Conservation (phyloP, 2,329 filamentous ascomycete species). For the Calonectria pteridis region DNA sequence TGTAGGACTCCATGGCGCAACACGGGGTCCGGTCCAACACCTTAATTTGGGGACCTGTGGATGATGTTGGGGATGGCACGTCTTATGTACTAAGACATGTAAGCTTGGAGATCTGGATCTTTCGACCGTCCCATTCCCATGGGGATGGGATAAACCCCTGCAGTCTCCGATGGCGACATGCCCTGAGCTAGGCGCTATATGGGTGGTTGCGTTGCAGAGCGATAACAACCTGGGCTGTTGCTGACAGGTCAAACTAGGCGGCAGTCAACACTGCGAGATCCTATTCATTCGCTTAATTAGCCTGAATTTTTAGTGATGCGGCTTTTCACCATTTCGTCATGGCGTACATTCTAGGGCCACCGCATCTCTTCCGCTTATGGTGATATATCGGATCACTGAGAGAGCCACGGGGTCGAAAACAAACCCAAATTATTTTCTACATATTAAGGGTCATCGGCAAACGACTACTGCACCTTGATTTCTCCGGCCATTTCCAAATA, state of each 20-base stretch:
- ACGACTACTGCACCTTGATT: neutral
- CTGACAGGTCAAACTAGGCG: neutral
- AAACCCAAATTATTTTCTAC: neutral
- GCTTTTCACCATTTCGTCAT: neutral
- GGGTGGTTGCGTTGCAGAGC: neutral
- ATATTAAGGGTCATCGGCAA: neutral
- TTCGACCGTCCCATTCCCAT: neutral
- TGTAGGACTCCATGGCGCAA: conserved; percentile 37
- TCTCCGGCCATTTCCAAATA: neutral
- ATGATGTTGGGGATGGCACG: neutral
- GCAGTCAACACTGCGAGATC: neutral
- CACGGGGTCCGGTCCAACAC: neutral
- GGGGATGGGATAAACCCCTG: neutral
- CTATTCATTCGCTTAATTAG: neutral
- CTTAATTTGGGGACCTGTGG: neutral
- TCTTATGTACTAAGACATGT: neutral
- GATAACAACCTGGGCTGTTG: too few relatives aligned
- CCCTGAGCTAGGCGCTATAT: neutral
- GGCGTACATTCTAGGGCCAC: neutral
- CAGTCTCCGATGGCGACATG: neutral
- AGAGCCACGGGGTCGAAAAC: neutral
- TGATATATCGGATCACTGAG: neutral
- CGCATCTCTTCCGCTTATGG: neutral
- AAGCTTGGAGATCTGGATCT: neutral
- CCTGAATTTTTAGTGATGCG: neutral